Evolutionary conservation across 2,329 filamentous ascomycete genomes (phyloP).

Genomic region (Ophiocordyceps camponoti-floridani): DNA sequence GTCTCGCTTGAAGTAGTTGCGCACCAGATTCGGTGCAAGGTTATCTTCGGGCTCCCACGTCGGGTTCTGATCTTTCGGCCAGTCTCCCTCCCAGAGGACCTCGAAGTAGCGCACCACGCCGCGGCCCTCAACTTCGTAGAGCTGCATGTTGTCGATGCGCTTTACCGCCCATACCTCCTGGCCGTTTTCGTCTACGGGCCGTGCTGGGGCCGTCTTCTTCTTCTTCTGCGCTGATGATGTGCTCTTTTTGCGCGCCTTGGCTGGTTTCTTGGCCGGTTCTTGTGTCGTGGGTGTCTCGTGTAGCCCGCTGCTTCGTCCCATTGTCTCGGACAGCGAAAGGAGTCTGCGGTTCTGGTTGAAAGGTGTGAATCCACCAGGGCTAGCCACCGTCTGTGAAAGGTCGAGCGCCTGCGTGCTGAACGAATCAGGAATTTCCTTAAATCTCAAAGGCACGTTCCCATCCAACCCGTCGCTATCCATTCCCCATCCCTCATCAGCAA

Average conservation of each 20-base stretch:
- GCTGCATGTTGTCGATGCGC: slow-evolving; percentile 21
- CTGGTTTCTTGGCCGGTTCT: neutral
- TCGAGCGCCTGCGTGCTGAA: neutral
- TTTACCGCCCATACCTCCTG: slow-evolving; percentile 24
- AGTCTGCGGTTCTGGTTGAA: neutral
- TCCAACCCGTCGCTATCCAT: neutral
- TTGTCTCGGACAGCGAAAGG: neutral
- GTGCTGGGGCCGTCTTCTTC: neutral
- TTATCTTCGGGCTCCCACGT: slow-evolving; percentile 40
- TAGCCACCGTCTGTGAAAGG: neutral
- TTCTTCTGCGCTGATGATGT: neutral
- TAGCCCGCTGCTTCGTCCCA: neutral
- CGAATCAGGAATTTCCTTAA: neutral
- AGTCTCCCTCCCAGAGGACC: slow-evolving; percentile 38
- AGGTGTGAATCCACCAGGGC: neutral
- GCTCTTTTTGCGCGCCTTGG: neutral
- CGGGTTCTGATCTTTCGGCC: slow-evolving; percentile 36
- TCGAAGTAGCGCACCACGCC: slow-evolving; percentile 25
- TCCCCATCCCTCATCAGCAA: neutral
- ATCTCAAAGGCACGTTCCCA: neutral
- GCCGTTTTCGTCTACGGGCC: slow-evolving; percentile 2
- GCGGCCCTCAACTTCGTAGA: slow-evolving; percentile 17
- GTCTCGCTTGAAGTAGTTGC: slow-evolving; percentile 17
- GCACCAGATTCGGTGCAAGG: slow-evolving; percentile 22
- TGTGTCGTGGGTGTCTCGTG: no score